These are phyloP conservation scores for Backusella psychrophila DNA, from an alignment of 192 early-diverging fungal species.

Conservation along the genomic window DNA sequence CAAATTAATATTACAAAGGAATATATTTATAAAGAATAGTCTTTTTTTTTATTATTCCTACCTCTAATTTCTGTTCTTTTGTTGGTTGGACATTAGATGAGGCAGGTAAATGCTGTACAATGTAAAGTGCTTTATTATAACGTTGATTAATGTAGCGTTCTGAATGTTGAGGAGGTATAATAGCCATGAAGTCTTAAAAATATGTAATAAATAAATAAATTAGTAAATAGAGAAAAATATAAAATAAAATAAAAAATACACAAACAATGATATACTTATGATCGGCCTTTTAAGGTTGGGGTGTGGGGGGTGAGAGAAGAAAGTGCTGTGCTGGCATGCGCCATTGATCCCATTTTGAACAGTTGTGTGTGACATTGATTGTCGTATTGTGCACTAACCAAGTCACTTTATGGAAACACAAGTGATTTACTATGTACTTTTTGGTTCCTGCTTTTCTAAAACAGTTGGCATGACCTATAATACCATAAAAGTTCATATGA, in stretches of 20 bases:
- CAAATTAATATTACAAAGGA: not conserved
- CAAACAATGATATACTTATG: not conserved
- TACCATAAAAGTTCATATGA: not conserved
- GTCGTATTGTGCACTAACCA: not conserved
- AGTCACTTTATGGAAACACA: slow-evolving; percentile 3
- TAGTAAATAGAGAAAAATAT: not conserved
- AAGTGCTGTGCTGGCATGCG: not conserved
- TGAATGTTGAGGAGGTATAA: slow-evolving; percentile 18
- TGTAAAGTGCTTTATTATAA: slow-evolving; percentile 34
- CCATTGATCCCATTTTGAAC: not conserved
- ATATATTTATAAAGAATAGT: not conserved
- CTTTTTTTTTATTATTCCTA: not conserved
- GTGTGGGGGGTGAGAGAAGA: not conserved
- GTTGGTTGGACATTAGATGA: slow-evolving; percentile 40
- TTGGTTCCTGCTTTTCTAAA: not conserved
- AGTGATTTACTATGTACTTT: not conserved
- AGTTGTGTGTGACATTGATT: not conserved
- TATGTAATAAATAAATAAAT: not conserved
- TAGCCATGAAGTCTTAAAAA: not conserved
- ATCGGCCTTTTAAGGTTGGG: not conserved
- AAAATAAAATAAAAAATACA: not conserved
- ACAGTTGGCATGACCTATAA: not conserved
- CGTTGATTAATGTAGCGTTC: slow-evolving; percentile 31
- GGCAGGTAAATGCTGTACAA: slow-evolving; percentile 35
- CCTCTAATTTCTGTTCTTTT: slow-evolving; percentile 39